Percentiles rank a stretch among this genome's conserved stretches.
These are phyloP conservation scores for Micractinium conductrix DNA, from an alignment of 139 green algal species.

Conservation along the genomic window DNA sequence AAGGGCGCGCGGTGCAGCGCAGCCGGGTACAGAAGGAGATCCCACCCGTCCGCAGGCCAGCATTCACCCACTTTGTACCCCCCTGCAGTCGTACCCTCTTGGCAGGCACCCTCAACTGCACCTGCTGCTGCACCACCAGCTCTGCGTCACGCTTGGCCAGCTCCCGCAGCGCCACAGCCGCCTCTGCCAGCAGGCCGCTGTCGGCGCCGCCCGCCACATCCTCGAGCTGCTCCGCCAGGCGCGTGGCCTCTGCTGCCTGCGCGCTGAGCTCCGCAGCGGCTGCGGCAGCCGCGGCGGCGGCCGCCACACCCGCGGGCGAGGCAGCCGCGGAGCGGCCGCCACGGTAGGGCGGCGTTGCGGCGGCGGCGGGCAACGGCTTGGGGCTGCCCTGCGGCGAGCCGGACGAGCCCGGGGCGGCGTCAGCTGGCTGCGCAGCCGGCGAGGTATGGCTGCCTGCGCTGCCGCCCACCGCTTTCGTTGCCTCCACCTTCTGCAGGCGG, in stretches of 20 bases:
- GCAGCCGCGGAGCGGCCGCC: neutral
- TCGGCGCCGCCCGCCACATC: conserved; percentile 34
- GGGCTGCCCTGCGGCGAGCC: too few species aligned
- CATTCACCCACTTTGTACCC: too few species aligned
- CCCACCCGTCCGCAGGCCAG: neutral
- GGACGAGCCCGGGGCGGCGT: too few species aligned
- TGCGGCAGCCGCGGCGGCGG: neutral
- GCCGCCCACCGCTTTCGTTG: neutral
- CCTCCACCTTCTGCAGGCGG: conserved; percentile 23
- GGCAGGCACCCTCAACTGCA: too few species aligned
- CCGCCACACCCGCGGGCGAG: neutral
- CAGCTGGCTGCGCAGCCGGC: too few species aligned
- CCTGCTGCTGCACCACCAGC: conserved; percentile 27
- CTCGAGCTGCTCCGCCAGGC: conserved; percentile 31
- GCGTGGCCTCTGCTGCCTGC: neutral
- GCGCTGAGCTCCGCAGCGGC: neutral
- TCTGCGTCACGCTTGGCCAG: conserved; percentile 34
- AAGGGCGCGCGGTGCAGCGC: too few species aligned
- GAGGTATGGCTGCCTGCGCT: neutral
- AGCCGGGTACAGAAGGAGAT: neutral
- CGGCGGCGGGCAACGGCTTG: neutral
- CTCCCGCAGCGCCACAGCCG: conserved; percentile 48
- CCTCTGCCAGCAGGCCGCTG: conserved; percentile 42
- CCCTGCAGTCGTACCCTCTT: too few species aligned
- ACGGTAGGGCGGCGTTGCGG: neutral